These are phyloP conservation scores for Clohesyomyces aquaticus DNA, from an alignment of 495 filamentous ascomycete species.

Conservation along the genomic window DNA sequence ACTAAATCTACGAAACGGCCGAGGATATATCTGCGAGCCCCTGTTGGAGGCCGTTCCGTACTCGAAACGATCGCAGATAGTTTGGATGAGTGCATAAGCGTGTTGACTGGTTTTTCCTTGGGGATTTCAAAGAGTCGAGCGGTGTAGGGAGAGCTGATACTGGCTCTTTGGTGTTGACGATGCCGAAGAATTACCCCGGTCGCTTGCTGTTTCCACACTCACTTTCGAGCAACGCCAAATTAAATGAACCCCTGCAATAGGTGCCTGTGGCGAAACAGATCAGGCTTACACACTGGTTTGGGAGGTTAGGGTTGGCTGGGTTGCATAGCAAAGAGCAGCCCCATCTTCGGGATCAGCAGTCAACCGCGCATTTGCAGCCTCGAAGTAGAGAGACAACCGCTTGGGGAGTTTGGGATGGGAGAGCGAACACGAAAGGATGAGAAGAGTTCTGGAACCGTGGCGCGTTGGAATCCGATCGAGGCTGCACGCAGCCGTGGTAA, in stretches of 20 bases:
- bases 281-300: conserved; percentile 1
- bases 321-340: conserved; percentile 3
- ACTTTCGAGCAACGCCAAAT: not conserved
- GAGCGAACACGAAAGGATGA: conserved; percentile 11
- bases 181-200: not conserved
- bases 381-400: not conserved
- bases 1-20: conserved; percentile 3
- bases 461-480: conserved; percentile 25
- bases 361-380: not conserved
- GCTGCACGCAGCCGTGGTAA: conserved; percentile 27
- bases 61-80: conserved; percentile 8
- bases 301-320: not conserved
- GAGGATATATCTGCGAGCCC: not conserved
- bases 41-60: not conserved
- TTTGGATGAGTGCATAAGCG: not conserved
- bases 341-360: not conserved
- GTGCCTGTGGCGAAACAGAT: not conserved
- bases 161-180: not conserved
- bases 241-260: conserved; percentile 3
- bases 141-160: not conserved
- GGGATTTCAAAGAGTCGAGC: not conserved
- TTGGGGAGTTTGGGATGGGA: not conserved
- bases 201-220: conserved; percentile 10
- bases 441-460: conserved; percentile 19
- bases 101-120: not conserved